Evolutionary conservation across 192 early-diverging fungal genomes (phyloP), one percentile per base, ranked within the genome.

Genomic region (Gonapodya prolifera): DNA sequence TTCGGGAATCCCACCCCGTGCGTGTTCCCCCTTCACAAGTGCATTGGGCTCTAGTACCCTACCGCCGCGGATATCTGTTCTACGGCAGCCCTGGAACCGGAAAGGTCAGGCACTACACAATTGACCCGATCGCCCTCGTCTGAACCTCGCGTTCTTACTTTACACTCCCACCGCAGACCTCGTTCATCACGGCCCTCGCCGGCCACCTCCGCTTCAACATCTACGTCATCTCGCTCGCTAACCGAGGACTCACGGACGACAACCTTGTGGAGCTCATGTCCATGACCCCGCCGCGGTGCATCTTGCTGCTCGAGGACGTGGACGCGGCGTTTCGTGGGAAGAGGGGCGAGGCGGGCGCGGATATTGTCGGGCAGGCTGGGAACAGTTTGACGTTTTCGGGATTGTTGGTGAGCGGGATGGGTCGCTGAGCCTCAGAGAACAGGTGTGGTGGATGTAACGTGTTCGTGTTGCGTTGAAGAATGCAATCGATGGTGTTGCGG

Each of bases 71-170:
- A 0, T 85, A 90, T 77, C 77, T 92, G 23, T 77, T 93, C 23
- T 90, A 91, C 76, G 92, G 92, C 18, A 78, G 83, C n/a, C 92
- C 92, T 33, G 92, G 91, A 76, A 89, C 88, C 30, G 91, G 91
- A 30, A 93, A 93, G 76, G 89, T 90, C n/a, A 87, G 84, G 2
- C 89, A 89, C 76, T 86, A 85, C 34, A 82, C 78, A n/a, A n/a
- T n/a, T n/a, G n/a, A 61, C 8, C 45, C 23, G 45, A 61, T 23
- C 45, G 45, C 45, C 45, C n/a, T 61, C 33, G 80, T 35, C 35
- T 29, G 30, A 70, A 1, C 29, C 1, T 29, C 69, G 30, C 13
- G 32, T 79, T 18, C 30, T 35, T 29, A 74, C 29, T 31, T 33
- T 30, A 8, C 18, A 34, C 30, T 33, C 17, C 30, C 34, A n/a